Evolutionary conservation across 2,329 filamentous ascomycete genomes (phyloP).

Genomic region (Myriosclerotinia scirpicola): DNA sequence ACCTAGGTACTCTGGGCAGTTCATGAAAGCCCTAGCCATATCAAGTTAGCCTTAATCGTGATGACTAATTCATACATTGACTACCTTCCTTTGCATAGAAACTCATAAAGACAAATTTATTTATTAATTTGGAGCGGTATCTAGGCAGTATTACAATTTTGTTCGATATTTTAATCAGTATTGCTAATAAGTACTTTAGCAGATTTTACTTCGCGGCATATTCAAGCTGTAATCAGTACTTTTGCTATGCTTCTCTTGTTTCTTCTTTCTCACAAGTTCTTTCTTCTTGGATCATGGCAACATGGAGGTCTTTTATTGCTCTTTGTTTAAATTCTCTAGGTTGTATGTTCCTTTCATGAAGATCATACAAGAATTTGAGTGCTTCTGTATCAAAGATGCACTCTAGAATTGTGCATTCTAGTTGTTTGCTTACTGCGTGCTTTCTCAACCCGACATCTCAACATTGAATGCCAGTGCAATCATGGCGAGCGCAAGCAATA

Average conservation of each 20-base stretch:
- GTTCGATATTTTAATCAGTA: too few species aligned
- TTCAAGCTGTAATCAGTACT: too few species aligned
- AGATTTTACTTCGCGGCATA: too few species aligned
- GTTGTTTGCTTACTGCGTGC: not conserved
- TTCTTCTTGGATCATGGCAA: not conserved
- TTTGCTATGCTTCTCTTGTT: not conserved
- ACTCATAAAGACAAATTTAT: not conserved
- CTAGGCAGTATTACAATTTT: too few species aligned
- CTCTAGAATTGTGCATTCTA: not conserved
- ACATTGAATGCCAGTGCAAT: not conserved
- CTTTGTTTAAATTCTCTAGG: not conserved
- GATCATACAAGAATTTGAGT: not conserved
- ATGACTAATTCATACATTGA: not conserved
- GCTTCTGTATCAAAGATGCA: not conserved
- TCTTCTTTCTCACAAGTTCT: not conserved
- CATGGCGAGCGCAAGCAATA: not conserved
- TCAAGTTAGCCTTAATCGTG: not conserved
- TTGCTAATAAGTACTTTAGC: too few species aligned
- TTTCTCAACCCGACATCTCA: not conserved
- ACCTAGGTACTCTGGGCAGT: too few species aligned
- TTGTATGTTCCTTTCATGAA: not conserved
- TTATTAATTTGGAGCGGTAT: not conserved
- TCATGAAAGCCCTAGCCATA: not conserved
- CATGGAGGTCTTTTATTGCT: not conserved
- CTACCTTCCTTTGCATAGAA: too few species aligned